Conservation (phyloP, 2,329 filamentous ascomycete genomes). For the Ceratocystis cacaofunesta region DNA sequence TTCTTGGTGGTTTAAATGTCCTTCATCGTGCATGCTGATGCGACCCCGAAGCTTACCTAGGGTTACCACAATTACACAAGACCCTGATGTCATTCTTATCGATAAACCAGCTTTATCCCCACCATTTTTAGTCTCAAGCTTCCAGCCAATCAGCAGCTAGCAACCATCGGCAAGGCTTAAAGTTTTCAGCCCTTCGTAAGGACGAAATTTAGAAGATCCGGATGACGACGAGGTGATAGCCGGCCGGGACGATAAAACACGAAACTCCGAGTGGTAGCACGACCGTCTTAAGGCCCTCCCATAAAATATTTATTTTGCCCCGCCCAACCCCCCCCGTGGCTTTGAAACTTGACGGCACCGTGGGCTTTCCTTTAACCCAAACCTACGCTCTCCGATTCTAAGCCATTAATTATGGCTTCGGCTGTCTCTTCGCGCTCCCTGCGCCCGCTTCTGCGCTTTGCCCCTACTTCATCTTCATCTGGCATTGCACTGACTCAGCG, state of each 20-base stretch:
- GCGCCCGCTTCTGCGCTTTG: not conserved
- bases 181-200: conserved; percentile 12
- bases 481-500: not conserved
- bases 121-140: not conserved
- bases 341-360: not conserved
- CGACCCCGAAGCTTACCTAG: no score
- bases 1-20: no score
- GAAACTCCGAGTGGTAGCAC: not conserved
- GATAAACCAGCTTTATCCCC: conserved; percentile 3
- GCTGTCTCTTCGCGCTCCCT: not conserved
- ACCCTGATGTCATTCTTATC: conserved; percentile 5
- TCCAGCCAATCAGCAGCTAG: conserved; percentile 7
- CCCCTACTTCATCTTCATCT: not conserved
- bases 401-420: conserved; percentile 6
- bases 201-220: not conserved
- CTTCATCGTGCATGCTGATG: no score
- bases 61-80: not conserved
- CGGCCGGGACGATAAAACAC: conserved; percentile 1
- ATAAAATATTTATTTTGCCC: no score
- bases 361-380: not conserved
- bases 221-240: not conserved
- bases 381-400: not conserved
- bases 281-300: not conserved
- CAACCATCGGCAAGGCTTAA: conserved; percentile 1
- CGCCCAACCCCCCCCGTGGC: no score